Conservation (phyloP, 2,329 filamentous ascomycete genomes). For the Fusarium drepaniforme region DNA sequence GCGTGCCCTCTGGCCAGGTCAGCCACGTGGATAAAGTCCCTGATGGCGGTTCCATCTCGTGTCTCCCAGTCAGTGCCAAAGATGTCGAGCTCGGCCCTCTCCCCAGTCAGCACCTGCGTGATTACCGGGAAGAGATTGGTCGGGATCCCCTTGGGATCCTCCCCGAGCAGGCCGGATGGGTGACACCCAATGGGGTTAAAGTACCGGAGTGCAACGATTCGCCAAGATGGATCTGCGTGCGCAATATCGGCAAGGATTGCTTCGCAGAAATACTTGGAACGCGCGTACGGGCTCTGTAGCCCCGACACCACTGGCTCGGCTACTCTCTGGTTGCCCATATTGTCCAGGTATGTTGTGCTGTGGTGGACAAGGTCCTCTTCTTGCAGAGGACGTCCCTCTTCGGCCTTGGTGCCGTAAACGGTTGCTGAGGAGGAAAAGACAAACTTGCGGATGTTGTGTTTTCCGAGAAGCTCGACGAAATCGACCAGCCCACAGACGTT, state of each 20-base stretch:
- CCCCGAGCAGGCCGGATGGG: conserved; percentile 71
- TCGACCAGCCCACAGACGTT: conserved; percentile 74
- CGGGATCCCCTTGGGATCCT: conserved; percentile 71
- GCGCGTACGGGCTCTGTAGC: conserved; percentile 74
- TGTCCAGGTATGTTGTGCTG: conserved; percentile 60
- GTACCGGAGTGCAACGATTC: conserved; percentile 73
- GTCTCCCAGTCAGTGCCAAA: conserved; percentile 76
- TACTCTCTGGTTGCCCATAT: conserved; percentile 52
- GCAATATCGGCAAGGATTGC: conserved; percentile 74
- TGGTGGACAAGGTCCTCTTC: conserved; percentile 54
- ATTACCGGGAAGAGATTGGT: conserved; percentile 76
- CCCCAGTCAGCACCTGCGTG: conserved; percentile 69
- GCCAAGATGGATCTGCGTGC: conserved; percentile 70
- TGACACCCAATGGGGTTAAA: conserved; percentile 78
- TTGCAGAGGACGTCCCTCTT: conserved; percentile 62
- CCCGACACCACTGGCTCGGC: conserved; percentile 50
- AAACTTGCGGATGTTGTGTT: conserved; percentile 73
- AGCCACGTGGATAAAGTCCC: conserved; percentile 76
- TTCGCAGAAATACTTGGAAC: conserved; percentile 77
- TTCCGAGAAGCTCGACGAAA: conserved; percentile 67
- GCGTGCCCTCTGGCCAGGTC: conserved; percentile 75
- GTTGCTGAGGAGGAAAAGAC: conserved; percentile 78
- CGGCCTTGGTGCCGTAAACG: conserved; percentile 70
- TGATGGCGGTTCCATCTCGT: conserved; percentile 72
- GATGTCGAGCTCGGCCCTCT: conserved; percentile 65